A percentile compares a stretch with the other conserved stretches of the same genome.
phyloP scores from a whole-genome alignment of 805 yeast species.

The Isabelozyma heimii region DNA sequence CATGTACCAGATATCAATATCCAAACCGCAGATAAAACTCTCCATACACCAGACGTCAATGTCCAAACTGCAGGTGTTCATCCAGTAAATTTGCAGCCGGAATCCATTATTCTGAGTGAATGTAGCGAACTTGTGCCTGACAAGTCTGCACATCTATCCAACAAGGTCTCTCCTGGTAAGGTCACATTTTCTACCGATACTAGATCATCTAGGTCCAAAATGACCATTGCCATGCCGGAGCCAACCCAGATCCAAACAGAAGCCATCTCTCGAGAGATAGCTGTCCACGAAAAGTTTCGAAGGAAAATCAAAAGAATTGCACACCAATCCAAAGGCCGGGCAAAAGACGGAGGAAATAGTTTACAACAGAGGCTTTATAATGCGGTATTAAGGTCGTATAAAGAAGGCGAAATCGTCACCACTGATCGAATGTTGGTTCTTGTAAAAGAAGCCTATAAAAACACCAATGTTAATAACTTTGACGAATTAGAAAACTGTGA shows the following conservation, averaged over 20 bases:
- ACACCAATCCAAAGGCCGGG: slow-evolving; percentile 18
- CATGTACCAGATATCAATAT: too few relatives aligned
- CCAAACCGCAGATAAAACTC: too few relatives aligned
- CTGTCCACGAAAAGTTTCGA: slow-evolving; percentile 11
- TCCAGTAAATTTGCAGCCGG: background rate
- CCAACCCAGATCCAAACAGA: slow-evolving; percentile 14
- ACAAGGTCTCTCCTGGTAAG: too few relatives aligned
- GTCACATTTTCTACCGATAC: background rate
- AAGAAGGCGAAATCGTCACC: slow-evolving; percentile 62
- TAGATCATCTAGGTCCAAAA: background rate
- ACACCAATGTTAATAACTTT: slow-evolving; percentile 17
- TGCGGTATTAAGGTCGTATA: slow-evolving; percentile 25
- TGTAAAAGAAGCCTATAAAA: slow-evolving; percentile 41
- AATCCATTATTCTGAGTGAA: background rate
- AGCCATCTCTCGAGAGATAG: slow-evolving; percentile 8
- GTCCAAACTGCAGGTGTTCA: too few relatives aligned
- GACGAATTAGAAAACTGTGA: slow-evolving; percentile 52
- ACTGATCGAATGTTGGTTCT: slow-evolving; percentile 69
- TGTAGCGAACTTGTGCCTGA: background rate
- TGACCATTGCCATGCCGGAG: slow-evolving; percentile 17
- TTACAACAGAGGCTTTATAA: slow-evolving; percentile 17
- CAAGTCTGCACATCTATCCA: background rate
- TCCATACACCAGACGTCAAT: too few relatives aligned
- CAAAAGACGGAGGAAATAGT: slow-evolving; percentile 12
- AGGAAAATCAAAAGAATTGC: slow-evolving; percentile 23